A percentile compares a stretch with the other conserved stretches of the same genome.
Evolutionary conservation across 768 basidiomycete genomes (phyloP).

Genomic region (Mycena polygramma): DNA sequence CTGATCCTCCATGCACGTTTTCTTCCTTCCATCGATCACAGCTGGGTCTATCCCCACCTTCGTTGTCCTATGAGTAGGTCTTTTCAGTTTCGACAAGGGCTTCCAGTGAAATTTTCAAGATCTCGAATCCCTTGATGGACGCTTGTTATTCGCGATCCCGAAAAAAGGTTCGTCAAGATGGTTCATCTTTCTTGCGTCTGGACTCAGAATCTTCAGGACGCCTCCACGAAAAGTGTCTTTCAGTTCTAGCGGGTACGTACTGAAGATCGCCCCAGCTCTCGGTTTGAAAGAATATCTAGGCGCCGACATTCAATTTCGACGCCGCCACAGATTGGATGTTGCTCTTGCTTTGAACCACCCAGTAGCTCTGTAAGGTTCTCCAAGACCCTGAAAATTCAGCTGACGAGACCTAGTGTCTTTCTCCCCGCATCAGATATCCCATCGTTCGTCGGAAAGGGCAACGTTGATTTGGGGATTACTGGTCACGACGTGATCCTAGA

Average conservation of each 20-base stretch:
- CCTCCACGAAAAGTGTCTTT: conserved; percentile 90
- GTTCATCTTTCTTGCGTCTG: not conserved
- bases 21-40: conserved; percentile 1
- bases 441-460: conserved; percentile 97
- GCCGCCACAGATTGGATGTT: conserved; percentile 90
- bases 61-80: conserved; percentile 17
- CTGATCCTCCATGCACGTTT: not conserved
- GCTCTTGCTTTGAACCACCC: conserved; percentile 92
- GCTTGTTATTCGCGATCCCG: conserved; percentile 94
- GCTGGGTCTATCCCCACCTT: not conserved
- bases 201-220: conserved; percentile 65
- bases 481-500: conserved; percentile 98
- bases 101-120: conserved; percentile 51
- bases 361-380: conserved; percentile 83
- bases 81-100: no score
- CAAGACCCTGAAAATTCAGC: not conserved
- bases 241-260: conserved; percentile 79
- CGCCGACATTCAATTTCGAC: conserved; percentile 95
- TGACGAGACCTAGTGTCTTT: conserved; percentile 75
- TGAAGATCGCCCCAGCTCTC: not conserved
- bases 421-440: conserved; percentile 97
- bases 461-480: conserved; percentile 96
- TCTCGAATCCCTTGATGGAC: conserved; percentile 82
- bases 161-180: conserved; percentile 83
- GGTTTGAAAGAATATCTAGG: conserved; percentile 59